A percentile compares a stretch with the other conserved stretches of the same genome.
Evolutionary conservation across 805 yeast species (phyloP).

Genomic region (Hanseniaspora occidentalis): DNA sequence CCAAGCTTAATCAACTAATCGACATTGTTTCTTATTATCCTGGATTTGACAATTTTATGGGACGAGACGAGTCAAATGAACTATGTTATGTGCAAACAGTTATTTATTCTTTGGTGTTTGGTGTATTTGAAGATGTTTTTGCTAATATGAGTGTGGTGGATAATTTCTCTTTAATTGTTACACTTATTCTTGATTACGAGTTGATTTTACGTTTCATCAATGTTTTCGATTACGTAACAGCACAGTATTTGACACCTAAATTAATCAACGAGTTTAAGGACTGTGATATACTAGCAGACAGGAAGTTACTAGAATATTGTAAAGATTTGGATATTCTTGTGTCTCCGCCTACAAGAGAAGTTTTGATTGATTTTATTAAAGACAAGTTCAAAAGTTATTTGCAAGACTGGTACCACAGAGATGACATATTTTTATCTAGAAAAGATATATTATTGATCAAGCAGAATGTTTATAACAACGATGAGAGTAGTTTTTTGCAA

Average conservation of each 20-base stretch:
- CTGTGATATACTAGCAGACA: conserved; percentile 22
- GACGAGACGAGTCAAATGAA: background rate
- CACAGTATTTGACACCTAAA: conserved; percentile 26
- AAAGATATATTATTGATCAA: conserved; percentile 10
- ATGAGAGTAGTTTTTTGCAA: background rate
- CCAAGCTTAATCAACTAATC: too few species aligned
- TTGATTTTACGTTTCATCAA: conserved; percentile 12
- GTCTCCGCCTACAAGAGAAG: conserved; percentile 3
- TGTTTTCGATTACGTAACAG: conserved; percentile 17
- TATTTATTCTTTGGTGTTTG: background rate
- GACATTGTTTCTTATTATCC: too few species aligned
- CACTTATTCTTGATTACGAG: conserved; percentile 13
- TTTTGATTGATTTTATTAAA: conserved; percentile 4
- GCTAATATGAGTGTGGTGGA: background rate
- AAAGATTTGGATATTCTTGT: conserved; percentile 12
- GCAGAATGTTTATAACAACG: conserved; percentile 6
- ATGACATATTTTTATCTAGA: conserved; percentile 2
- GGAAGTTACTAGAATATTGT: conserved; percentile 8
- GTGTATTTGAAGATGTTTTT: background rate
- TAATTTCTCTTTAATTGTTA: conserved; percentile 3
- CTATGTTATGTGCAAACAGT: background rate
- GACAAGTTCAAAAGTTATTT: conserved; percentile 10
- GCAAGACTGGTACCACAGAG: conserved; percentile 14
- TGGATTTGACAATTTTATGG: too few species aligned
- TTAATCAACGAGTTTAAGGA: conserved; percentile 22